These are phyloP conservation scores for Penicillium crustosum DNA, from an alignment of 2,329 filamentous ascomycete species.

Conservation along the genomic window DNA sequence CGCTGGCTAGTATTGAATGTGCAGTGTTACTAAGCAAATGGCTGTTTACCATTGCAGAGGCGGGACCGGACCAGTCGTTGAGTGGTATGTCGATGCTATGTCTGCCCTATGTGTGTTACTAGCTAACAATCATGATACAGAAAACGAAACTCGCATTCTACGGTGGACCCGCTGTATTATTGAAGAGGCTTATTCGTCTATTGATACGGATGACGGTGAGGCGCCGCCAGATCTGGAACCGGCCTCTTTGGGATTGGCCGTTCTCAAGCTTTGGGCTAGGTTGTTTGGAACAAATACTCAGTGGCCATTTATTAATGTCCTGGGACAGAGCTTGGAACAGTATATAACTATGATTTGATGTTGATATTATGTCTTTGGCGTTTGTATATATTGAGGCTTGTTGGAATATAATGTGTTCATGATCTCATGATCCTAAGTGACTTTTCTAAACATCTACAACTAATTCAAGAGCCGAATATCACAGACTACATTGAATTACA, in stretches of 20 bases:
- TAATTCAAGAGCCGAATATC: background rate
- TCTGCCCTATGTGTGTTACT: background rate
- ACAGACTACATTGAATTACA: background rate
- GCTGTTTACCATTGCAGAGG: conserved; percentile 39
- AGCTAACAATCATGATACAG: conserved; percentile 9
- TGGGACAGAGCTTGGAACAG: conserved; percentile 33
- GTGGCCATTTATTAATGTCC: conserved; percentile 36
- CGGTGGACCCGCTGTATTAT: conserved; percentile 35
- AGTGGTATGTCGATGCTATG: conserved; percentile 22
- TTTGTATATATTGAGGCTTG: background rate
- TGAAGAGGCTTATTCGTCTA: conserved; percentile 35
- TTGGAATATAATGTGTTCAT: background rate
- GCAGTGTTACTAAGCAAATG: conserved; percentile 47
- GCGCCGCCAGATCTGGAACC: conserved; percentile 26
- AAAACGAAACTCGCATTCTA: conserved; percentile 35
- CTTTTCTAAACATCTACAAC: background rate
- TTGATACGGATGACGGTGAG: conserved; percentile 30
- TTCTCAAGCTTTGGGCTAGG: conserved; percentile 34
- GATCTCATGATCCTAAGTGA: background rate
- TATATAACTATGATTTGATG: conserved; percentile 30
- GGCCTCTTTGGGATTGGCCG: conserved; percentile 28
- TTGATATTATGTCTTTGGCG: background rate
- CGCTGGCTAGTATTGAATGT: conserved; percentile 38
- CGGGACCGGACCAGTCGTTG: conserved; percentile 27
- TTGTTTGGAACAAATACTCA: conserved; percentile 35